These are phyloP conservation scores for slime mould (Dictyostelium discoideum) DNA, from an alignment of 78 protist species.

Conservation along the genomic window DNA sequence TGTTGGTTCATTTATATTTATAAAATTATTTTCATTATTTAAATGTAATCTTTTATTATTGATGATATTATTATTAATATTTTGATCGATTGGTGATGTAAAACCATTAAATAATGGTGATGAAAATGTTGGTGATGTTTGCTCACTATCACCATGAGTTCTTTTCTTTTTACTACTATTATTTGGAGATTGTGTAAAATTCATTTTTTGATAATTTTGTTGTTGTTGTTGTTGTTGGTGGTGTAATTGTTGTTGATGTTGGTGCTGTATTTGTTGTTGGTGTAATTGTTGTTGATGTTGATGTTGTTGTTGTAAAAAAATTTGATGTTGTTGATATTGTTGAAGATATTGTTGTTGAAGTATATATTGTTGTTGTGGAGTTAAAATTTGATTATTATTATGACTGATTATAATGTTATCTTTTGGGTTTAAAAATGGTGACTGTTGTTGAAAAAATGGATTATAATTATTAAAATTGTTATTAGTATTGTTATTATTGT, in stretches of 20 bases:
- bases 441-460: neutral
- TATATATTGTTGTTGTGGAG: neutral
- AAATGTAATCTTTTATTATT: slow-evolving; percentile 3
- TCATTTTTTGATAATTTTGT: neutral
- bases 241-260: neutral
- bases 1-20: neutral
- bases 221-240: neutral
- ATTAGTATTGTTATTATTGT: neutral
- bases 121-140: neutral
- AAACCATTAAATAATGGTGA: neutral
- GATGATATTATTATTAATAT: neutral
- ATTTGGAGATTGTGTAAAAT: neutral
- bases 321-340: neutral
- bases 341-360: neutral
- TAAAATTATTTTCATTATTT: neutral
- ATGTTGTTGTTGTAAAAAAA: neutral
- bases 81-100: neutral
- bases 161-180: slow-evolving; percentile 3
- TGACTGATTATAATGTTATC: neutral
- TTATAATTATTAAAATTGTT: neutral
- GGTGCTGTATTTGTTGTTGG: neutral
- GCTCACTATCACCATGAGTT: slow-evolving; percentile 10
- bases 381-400: neutral
- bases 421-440: slow-evolving; percentile 1
- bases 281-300: neutral